phyloP scores from a whole-genome alignment of 169 alveolate genomes.

The Plasmodium chabaudi region DNA sequence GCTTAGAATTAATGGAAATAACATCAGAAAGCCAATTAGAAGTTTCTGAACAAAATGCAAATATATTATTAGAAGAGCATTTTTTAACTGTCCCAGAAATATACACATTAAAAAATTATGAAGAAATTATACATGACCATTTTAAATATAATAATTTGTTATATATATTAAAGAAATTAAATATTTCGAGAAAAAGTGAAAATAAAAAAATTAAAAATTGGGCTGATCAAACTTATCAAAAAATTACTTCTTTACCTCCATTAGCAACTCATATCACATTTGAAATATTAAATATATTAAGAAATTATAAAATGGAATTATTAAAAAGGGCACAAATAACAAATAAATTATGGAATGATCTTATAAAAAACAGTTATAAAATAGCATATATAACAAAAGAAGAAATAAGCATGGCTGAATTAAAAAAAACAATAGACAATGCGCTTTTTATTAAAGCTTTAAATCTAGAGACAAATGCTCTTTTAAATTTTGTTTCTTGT shows the following conservation, averaged over 20 bases:
- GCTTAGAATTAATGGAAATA: constrained; percentile 79
- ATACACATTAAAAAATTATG: constrained; percentile 69
- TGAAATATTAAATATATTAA: constrained; percentile 50
- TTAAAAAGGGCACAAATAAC: constrained; percentile 60
- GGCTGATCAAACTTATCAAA: constrained; percentile 68
- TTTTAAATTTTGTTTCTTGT: constrained; percentile 54
- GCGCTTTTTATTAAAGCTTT: constrained; percentile 66
- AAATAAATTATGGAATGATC: constrained; percentile 46
- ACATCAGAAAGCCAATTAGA: constrained; percentile 76
- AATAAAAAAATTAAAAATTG: constrained; percentile 29
- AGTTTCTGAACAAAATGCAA: constrained; percentile 78
- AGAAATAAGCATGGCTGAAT: constrained; percentile 58
- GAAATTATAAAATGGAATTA: constrained; percentile 62
- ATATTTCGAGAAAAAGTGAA: constrained; percentile 35
- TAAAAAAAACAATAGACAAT: constrained; percentile 49
- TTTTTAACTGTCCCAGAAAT: constrained; percentile 64
- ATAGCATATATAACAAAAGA: constrained; percentile 55
- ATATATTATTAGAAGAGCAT: constrained; percentile 69
- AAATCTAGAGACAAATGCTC: constrained; percentile 61
- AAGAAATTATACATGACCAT: constrained; percentile 75
- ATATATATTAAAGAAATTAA: constrained; percentile 40
- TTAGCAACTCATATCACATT: constrained; percentile 72
- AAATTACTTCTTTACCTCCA: constrained; percentile 46
- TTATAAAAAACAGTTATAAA: constrained; percentile 65
- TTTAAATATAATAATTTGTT: constrained; percentile 54